Evolutionary conservation across 148 eudicot species (phyloP).

Genomic region (Vaccinium myrtillus): DNA sequence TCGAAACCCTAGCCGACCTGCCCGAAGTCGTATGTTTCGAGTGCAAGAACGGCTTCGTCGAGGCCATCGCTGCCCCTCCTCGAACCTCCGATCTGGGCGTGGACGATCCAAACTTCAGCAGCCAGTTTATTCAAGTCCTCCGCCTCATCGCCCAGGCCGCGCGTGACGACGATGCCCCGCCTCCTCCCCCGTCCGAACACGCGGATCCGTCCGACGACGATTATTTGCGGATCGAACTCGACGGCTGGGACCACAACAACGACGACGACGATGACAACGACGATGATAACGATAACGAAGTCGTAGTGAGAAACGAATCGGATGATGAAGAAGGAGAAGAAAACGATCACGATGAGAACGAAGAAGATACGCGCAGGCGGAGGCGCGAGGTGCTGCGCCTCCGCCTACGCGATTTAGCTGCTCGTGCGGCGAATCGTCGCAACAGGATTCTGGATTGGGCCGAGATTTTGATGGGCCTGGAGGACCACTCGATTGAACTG

Average conservation of each 20-base stretch:
- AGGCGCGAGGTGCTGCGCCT: constrained; percentile 57
- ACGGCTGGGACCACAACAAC: constrained; percentile 41
- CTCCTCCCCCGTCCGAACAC: constrained; percentile 48
- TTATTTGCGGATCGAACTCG: constrained; percentile 61
- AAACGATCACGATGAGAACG: constrained; percentile 19
- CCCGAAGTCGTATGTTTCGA: constrained; percentile 62
- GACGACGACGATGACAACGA: constrained; percentile 33
- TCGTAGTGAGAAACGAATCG: constrained; percentile 26
- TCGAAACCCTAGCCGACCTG: constrained; percentile 49
- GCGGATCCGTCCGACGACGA: constrained; percentile 42
- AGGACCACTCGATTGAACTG: constrained; percentile 71
- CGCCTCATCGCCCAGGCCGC: constrained; percentile 65
- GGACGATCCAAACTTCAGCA: constrained; percentile 38
- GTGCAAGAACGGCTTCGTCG: constrained; percentile 83
- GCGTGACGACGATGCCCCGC: constrained; percentile 59
- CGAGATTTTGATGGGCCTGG: constrained; percentile 79
- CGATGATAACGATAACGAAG: constrained; percentile 31
- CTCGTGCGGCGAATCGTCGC: constrained; percentile 47
- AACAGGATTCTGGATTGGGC: constrained; percentile 84
- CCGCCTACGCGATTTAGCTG: constrained; percentile 55
- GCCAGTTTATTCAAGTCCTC: constrained; percentile 64
- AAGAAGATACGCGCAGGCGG: constrained; percentile 40
- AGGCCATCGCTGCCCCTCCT: constrained; percentile 32
- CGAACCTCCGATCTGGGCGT: constrained; percentile 21
- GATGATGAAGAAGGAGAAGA: constrained; percentile 36